phyloP scores from a whole-genome alignment of 352 stramenopile species.

The Albugo candida region DNA sequence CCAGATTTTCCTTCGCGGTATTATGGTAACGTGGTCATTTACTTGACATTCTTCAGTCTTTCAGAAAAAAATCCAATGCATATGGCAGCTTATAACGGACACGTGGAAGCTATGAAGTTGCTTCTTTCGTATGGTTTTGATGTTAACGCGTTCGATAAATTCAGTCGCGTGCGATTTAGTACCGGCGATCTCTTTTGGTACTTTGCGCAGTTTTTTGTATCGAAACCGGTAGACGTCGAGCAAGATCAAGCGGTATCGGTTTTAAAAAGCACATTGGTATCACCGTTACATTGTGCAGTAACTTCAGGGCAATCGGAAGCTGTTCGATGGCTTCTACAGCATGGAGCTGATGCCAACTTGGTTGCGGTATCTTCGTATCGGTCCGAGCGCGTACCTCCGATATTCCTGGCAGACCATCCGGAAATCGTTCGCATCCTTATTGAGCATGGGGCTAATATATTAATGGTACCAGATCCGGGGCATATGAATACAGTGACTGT shows the following conservation, averaged over 20 bases:
- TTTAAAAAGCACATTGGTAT: constrained; percentile 70
- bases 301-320: constrained; percentile 41
- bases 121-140: constrained; percentile 32
- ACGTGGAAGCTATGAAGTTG: constrained; percentile 42
- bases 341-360: constrained; percentile 29
- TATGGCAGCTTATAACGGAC: constrained; percentile 49
- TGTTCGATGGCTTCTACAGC: constrained; percentile 44
- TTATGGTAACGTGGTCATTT: constrained; percentile 26
- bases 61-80: constrained; percentile 69
- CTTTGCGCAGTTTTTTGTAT: constrained; percentile 51
- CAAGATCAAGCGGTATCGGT: constrained; percentile 53
- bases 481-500: constrained; percentile 67
- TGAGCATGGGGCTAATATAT: constrained; percentile 34
- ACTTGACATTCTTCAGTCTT: constrained; percentile 32
- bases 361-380: constrained; percentile 39
- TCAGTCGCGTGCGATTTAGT: constrained; percentile 51
- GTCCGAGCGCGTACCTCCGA: constrained; percentile 45
- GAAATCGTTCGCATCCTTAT: constrained; percentile 43
- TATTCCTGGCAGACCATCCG: constrained; percentile 53
- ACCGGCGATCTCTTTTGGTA: constrained; percentile 73
- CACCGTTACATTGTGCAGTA: constrained; percentile 59
- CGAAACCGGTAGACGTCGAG: constrained; percentile 16
- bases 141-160: constrained; percentile 51
- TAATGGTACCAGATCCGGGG: constrained; percentile 49
- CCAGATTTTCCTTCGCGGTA: constrained; percentile 35